Conservation (phyloP, 2,329 filamentous ascomycete genomes). For the Mycogone perniciosa region DNA sequence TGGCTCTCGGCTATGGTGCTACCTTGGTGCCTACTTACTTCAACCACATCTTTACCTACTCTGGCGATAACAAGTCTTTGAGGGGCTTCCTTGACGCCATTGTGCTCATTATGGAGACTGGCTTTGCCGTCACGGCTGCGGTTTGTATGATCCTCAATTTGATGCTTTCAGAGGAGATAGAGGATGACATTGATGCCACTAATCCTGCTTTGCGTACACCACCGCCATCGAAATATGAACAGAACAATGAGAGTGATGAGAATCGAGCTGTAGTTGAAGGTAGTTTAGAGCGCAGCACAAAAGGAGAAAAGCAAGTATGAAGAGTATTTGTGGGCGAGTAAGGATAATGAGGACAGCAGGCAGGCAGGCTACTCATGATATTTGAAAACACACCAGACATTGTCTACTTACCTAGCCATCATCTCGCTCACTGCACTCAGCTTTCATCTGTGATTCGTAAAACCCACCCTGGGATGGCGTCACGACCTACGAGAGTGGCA, state of each 20-base stretch:
- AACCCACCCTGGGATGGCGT: too few species aligned
- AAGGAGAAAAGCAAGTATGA: conserved; percentile 8
- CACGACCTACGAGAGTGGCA: too few species aligned
- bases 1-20: conserved; percentile 67
- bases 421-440: too few species aligned
- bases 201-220: conserved; percentile 10
- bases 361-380: too few species aligned
- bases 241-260: conserved; percentile 17
- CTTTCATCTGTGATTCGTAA: too few species aligned
- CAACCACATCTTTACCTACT: conserved; percentile 64
- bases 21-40: conserved; percentile 64
- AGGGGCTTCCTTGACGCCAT: conserved; percentile 71
- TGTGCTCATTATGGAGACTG: conserved; percentile 65
- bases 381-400: too few species aligned
- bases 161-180: conserved; percentile 65
- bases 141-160: conserved; percentile 69
- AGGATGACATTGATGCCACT: conserved; percentile 41
- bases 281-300: not conserved
- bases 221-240: conserved; percentile 17
- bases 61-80: conserved; percentile 59
- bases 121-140: conserved; percentile 68
- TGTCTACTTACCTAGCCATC: too few species aligned
- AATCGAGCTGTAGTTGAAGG: not conserved
- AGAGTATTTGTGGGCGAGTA: not conserved
- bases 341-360: not conserved